Evolutionary conservation across 1,284 basidiomycete species (phyloP).

Genomic region (Gyrodon tennesseensis): DNA sequence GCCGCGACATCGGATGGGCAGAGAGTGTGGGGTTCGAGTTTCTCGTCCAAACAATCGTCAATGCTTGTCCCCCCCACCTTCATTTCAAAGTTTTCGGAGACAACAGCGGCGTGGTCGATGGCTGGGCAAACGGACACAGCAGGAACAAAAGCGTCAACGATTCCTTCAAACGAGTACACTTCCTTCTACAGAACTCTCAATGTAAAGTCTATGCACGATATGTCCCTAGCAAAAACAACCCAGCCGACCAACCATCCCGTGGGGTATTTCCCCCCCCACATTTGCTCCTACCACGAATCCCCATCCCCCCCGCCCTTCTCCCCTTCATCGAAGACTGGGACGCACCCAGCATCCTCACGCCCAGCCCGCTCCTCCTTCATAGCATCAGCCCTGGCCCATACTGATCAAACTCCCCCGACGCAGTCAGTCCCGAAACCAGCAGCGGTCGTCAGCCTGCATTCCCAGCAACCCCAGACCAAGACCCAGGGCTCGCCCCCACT

Average conservation of each 20-base stretch:
- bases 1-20: constrained; percentile 33
- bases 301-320: not conserved
- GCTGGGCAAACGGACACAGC: not conserved
- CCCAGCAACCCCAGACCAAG: too few relatives aligned
- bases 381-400: too few relatives aligned
- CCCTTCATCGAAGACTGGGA: not conserved
- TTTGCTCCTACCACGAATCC: not conserved
- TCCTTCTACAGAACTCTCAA: not conserved
- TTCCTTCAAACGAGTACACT: not conserved
- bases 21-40: constrained; percentile 31
- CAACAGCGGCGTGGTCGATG: constrained; percentile 10
- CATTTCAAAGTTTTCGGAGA: constrained; percentile 35
- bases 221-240: not conserved
- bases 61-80: accelerated
- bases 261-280: not conserved
- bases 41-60: constrained; percentile 24
- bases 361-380: not conserved
- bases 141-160: constrained; percentile 2
- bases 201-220: not conserved
- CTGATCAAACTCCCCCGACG: too few relatives aligned
- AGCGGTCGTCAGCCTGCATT: too few relatives aligned
- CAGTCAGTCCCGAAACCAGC: too few relatives aligned
- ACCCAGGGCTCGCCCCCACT: too few relatives aligned
- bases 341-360: accelerated
- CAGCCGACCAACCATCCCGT: accelerated